Base-by-base conservation (phyloP, 2,329 filamentous ascomycete species). In the Didymosphaeria variabile region DNA sequence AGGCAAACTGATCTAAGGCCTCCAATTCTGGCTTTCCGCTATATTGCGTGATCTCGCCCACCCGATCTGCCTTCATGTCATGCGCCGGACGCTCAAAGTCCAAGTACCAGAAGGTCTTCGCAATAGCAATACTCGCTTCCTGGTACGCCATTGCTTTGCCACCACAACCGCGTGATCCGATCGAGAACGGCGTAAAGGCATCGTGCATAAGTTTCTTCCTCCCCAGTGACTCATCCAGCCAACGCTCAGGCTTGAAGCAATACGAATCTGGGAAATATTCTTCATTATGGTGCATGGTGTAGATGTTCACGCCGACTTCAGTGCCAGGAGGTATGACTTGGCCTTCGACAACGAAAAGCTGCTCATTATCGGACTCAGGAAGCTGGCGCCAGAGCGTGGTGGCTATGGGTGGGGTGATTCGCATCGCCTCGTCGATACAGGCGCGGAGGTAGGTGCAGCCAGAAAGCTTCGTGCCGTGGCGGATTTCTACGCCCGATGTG, bases 391-490 rank as follows among this genome's bases (percentile, higher is more conserved):
- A 62, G 7, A 59, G 32, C 7, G 57, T 62, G 1, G 45, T 55
- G 36, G 26, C 29, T 19, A 31, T 32, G 0, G 60, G 52, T 2
- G 68, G 66, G 1, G 55, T 62, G n/a, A 70, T 57, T 9, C 67
- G 53, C 51, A 71, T 59, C 1, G 64, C 57, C 36, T 71, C 68
- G 15, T 71, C 66, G 47, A 71, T 63, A 40, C 61, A 66, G 23
- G 67, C 67, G 17, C 57, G 55, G 3, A 71, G 61, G 46, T 65
- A 71, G 12, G 23, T 55, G 44, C 67, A 70, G 5, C n/a, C 12
- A 5, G 51, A 51, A 2, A 70, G 56, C 19, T 54, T 56, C 2
- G 61, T 45, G 9, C 67, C 67, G 38, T 29, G 12, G 17, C 31
- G n/a, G 7, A 57, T 61, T 17, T 59, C 49, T 5, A 1, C 4